These are phyloP conservation scores for Gaeumannomyces sp. DNA, from an alignment of 2,329 filamentous ascomycete species.

Conservation along the genomic window DNA sequence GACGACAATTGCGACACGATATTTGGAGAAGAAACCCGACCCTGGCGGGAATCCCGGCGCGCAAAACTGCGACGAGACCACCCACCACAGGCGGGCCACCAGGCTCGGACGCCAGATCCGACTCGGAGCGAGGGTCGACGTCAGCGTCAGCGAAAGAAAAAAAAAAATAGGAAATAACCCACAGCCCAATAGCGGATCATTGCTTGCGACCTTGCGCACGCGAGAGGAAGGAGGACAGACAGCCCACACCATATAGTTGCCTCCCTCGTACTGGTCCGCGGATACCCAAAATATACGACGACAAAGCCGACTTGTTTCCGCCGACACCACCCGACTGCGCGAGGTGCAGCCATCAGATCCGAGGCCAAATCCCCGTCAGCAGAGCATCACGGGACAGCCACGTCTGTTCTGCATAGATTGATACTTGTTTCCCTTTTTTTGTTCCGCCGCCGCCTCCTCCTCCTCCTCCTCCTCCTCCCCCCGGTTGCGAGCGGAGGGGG, in stretches of 20 bases:
- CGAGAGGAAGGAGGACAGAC: not conserved
- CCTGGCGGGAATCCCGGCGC: not conserved
- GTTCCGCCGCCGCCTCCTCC: too few relatives aligned
- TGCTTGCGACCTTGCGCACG: not conserved
- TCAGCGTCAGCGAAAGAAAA: not conserved
- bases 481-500: too few relatives aligned
- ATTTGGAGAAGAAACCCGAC: not conserved
- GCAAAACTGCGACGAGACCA: not conserved
- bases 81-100: not conserved
- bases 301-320: not conserved
- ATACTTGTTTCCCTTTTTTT: too few relatives aligned
- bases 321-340: not conserved
- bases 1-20: not conserved
- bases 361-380: too few relatives aligned
- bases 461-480: too few relatives aligned
- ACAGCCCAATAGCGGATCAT: not conserved
- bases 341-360: too few relatives aligned
- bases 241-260: not conserved
- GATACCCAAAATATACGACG: not conserved
- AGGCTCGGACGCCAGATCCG: not conserved
- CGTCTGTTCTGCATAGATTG: too few relatives aligned
- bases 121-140: not conserved
- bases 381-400: too few relatives aligned
- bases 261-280: too few relatives aligned
- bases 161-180: not conserved